Evolutionary conservation across 2,329 filamentous ascomycete genomes (phyloP), one percentile per base, ranked within the genome.

Genomic region (Septoria petroselini): DNA sequence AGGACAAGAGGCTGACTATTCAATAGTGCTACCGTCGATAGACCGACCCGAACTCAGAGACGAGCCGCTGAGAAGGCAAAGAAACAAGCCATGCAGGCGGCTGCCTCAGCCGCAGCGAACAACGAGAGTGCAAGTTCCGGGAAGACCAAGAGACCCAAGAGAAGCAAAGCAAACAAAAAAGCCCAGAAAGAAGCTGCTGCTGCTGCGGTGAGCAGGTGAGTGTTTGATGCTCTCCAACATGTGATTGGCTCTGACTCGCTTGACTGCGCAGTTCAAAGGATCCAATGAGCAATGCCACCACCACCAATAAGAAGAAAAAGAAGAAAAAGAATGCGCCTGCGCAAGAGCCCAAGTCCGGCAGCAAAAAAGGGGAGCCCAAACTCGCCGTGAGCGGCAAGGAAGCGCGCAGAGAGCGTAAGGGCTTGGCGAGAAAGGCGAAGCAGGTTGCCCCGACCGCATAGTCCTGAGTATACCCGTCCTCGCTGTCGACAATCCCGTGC

Each of bases 1-100:
- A 23, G 42, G 42, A 31, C 19, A 17, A 19, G 49, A 34, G 17
- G 31, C 49, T 52, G 49, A 52, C 49, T 40, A 11, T 37, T 46
- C n/a, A 37, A 21, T 41, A 52, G 49, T 38, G 12, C 11, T 27
- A n/a, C 17, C 19, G 23, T 18, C 19, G 27, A 41, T 5, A 4
- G 17, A 12, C n/a, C n/a, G 23, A 29, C n/a, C 8, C 23, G 33
- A 33, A 5, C 31, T 27, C 23, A 27, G 9, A 27, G 9, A 27
- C 23, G 23, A 5, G 23, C 23, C 9, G 23, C 23, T 9, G 21
- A 38, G 34, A 38, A 38, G 11, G 34, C 34, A 17, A 21, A 19
- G 17, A 21, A 21, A 38, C 15, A 19, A 12, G 33, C 33, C 17
- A 3, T 12, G 7, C 34, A 18, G 15, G 15, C 18, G 37, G n/a